These are phyloP conservation scores for Fusarium acutatum DNA, from an alignment of 2,329 filamentous ascomycete genomes.

Conservation along the genomic window DNA sequence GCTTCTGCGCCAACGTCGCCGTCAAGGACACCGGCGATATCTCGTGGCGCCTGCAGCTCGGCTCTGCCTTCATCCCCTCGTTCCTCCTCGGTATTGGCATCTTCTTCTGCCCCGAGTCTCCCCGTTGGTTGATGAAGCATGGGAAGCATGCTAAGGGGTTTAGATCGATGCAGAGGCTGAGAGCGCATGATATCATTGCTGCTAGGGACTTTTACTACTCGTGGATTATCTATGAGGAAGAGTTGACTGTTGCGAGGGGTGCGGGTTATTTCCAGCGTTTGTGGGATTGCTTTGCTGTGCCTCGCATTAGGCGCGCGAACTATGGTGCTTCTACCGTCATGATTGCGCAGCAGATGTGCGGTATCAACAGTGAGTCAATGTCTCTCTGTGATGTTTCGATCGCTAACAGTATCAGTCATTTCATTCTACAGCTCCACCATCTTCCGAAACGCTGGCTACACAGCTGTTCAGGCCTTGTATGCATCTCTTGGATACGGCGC, in stretches of 20 bases:
- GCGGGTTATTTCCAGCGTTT: conserved; percentile 45
- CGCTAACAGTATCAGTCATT: conserved; percentile 33
- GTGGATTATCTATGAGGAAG: conserved; percentile 50
- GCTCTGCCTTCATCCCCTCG: conserved; percentile 63
- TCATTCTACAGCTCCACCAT: conserved; percentile 27
- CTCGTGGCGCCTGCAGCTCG: conserved; percentile 70
- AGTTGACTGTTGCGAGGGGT: conserved; percentile 41
- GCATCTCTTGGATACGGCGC: conserved; percentile 27
- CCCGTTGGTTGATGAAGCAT: conserved; percentile 72
- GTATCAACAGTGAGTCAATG: conserved; percentile 32
- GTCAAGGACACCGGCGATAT: conserved; percentile 60
- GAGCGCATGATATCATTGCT: conserved; percentile 62
- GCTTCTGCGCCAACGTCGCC: conserved; percentile 63
- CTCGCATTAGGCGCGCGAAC: conserved; percentile 74
- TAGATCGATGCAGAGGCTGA: conserved; percentile 57
- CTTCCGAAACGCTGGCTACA: conserved; percentile 6
- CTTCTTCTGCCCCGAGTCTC: conserved; percentile 70
- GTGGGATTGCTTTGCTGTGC: conserved; percentile 70
- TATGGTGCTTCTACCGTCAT: conserved; percentile 81
- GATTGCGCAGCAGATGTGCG: conserved; percentile 69
- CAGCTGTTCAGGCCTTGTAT: neutral
- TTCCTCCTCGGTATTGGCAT: conserved; percentile 64
- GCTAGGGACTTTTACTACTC: conserved; percentile 65
- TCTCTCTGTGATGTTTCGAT: rapidly evolving
- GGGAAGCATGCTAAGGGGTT: conserved; percentile 66